Base-by-base conservation (phyloP, 495 filamentous ascomycete species). In the Penicillium tannophilum region DNA sequence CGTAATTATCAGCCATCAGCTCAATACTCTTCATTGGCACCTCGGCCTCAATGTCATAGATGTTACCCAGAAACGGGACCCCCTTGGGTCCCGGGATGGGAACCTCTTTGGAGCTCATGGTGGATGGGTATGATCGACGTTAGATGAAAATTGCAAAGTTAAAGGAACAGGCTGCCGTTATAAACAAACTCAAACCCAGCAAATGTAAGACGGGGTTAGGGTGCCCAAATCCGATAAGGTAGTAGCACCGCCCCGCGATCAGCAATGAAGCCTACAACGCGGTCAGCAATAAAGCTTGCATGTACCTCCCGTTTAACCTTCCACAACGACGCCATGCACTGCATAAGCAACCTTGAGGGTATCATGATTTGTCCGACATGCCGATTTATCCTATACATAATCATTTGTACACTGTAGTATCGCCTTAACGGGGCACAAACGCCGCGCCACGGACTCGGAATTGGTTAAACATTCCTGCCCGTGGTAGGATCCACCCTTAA, bases 31-130 rank as follows among this genome's bases (percentile, higher is more conserved):
- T 75, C 59, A 79, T 71, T 0, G 81, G 81, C 35, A 84, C 74
- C 43, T 72, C 76, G 0, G 76, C 66, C 57, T 89, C 79, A 45
- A 90, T 63, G 52, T 87, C 83, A 36, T 79, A 79, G 60, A 88
- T 67, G 62, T 90, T 90, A 8, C 87, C 87, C n/a, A 90, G 58
- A 23, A 90, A 52, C 0, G 86, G 87, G 12, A 89, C 63, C 5
- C 86, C 85, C n/a, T 76, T 80, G 9, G 86, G 86, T 35, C 79
- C 76, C 3, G 87, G 87, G 56, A 89, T 88, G 33, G 69, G 73
- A 42, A 72, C 54, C 31, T 64, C 36, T 16, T 64, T 63, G 44
- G 63, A 52, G 24, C 20, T 62, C 66, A 67, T 73, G 30, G 51
- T 44, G 55, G 30, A 53, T 7, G 28, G 19, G 16, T 31, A 12